A percentile compares a stretch with the other conserved stretches of the same genome.
phyloP scores from a whole-genome alignment of 106 monocot species.

The Vanilla planifolia region DNA sequence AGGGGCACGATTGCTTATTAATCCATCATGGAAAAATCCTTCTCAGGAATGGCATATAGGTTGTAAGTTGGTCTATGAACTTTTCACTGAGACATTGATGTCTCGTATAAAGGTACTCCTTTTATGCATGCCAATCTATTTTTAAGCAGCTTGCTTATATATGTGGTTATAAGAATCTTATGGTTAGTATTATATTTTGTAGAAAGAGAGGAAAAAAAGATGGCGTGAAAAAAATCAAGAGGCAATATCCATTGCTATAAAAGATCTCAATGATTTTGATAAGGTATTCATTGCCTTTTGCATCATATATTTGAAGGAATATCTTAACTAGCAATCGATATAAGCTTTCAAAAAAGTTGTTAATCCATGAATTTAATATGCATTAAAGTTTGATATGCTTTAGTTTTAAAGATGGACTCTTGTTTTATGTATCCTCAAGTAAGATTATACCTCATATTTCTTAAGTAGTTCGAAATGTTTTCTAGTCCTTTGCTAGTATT shows the following conservation, averaged over 20 bases:
- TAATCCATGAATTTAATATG: not conserved
- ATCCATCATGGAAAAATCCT: constrained; percentile 93
- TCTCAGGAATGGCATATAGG: constrained; percentile 97
- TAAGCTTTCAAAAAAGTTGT: not conserved
- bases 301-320: constrained; percentile 2
- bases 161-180: not conserved
- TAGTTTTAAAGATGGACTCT: not conserved
- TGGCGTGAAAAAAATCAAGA: constrained; percentile 94
- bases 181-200: constrained; percentile 12
- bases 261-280: constrained; percentile 80
- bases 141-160: not conserved
- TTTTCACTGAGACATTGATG: constrained; percentile 67
- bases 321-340: not conserved
- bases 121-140: not conserved
- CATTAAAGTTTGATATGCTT: not conserved
- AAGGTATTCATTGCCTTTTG: constrained; percentile 34
- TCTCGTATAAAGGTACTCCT: constrained; percentile 72
- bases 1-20: constrained; percentile 54
- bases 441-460: not conserved
- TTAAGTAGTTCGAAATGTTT: not conserved
- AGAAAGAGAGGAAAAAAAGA: constrained; percentile 94
- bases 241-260: constrained; percentile 77
- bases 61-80: constrained; percentile 87
- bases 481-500: too few relatives aligned
- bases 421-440: not conserved